Evolutionary conservation across 1,284 basidiomycete genomes (phyloP), one percentile per base, ranked within the genome.

Genomic region (Irpex sp.): DNA sequence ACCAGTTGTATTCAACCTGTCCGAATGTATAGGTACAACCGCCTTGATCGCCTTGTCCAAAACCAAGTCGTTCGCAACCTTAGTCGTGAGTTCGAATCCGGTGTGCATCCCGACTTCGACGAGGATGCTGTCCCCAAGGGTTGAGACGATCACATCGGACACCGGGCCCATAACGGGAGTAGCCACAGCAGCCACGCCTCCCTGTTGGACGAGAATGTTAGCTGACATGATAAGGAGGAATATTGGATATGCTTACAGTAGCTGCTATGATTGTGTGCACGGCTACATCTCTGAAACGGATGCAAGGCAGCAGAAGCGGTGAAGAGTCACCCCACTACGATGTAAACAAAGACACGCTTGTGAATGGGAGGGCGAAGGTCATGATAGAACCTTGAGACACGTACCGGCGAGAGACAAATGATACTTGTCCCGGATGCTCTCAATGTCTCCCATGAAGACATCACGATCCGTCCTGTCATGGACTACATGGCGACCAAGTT

Each of bases 261-360:
- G 82, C 85, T 51, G 78, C 83, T 38, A 87, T 81, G 47, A 87
- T 82, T 3, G 81, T 83, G 69, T 87, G 85, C 34, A 88, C 81
- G 31, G 79, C 85, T 26, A 88, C 75, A 73, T 87, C 85, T 52
- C 86, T 76, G 72, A 88, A 87, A 13, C 86, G 81, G 57, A 88
- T 83, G 74, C 85, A 87, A 36, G 86, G 86, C n/a, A 88, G 77
- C 37, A 85, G 76, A 3, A 88, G 73, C 13, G 86, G 86, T 11
- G 83, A 86, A 4, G 85, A 86, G 68, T 88, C 85, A 3, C 85
- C 85, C 86, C 85, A 87, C 83, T 87, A 62, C 26, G 58, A 38
- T 44, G 58, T 38, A 13, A 48, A 40, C 60, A 36, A 5, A 8
- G 17, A 13, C 49, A 21, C 8, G 26, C 34, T 17, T n/a, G 31